These are phyloP conservation scores for Arthrinium puccinioides DNA, from an alignment of 2,329 filamentous ascomycete species.

Conservation along the genomic window DNA sequence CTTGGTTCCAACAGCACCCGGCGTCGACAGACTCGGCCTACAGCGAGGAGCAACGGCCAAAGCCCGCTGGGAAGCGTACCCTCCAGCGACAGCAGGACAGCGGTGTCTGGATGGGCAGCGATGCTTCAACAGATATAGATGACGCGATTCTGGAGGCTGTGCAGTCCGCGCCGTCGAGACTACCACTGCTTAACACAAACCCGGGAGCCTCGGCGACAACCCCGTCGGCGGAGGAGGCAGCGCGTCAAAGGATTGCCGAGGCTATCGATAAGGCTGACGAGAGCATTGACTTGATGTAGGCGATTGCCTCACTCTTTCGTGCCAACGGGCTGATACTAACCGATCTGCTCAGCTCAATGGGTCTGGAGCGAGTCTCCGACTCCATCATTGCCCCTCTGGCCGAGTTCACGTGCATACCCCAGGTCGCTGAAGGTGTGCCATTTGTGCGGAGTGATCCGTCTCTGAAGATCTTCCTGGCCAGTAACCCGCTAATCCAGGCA, in stretches of 20 bases:
- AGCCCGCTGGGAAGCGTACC: slow-evolving; percentile 38
- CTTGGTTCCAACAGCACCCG: slow-evolving; percentile 60
- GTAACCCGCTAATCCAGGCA: slow-evolving; percentile 48
- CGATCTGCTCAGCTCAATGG: slow-evolving; percentile 27
- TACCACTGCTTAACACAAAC: slow-evolving; percentile 29
- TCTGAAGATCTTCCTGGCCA: slow-evolving; percentile 54
- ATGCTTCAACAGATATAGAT: slow-evolving; percentile 40
- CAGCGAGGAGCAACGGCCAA: slow-evolving; percentile 24
- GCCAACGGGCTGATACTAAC: neutral
- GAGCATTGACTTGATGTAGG: slow-evolving; percentile 54
- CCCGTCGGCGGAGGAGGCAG: slow-evolving; percentile 35
- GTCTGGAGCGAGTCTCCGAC: slow-evolving; percentile 46
- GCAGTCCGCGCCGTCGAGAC: slow-evolving; percentile 22
- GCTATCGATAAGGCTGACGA: slow-evolving; percentile 54
- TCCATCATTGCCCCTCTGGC: slow-evolving; percentile 49
- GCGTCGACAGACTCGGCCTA: slow-evolving; percentile 41
- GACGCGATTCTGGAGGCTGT: slow-evolving; percentile 29
- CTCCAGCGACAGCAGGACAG: slow-evolving; percentile 58
- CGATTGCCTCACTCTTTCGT: slow-evolving; percentile 7
- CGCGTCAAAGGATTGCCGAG: slow-evolving; percentile 36
- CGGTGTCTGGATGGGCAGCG: slow-evolving; percentile 62
- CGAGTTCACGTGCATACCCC: slow-evolving; percentile 45
- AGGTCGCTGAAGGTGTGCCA: slow-evolving; percentile 47
- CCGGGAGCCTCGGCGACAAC: slow-evolving; percentile 21
- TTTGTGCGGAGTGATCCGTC: slow-evolving; percentile 53